Percentiles rank a stretch among this genome's conserved stretches.
These are phyloP conservation scores for Juncus effusus DNA, from an alignment of 176 grass and related monocot species.

Conservation along the genomic window DNA sequence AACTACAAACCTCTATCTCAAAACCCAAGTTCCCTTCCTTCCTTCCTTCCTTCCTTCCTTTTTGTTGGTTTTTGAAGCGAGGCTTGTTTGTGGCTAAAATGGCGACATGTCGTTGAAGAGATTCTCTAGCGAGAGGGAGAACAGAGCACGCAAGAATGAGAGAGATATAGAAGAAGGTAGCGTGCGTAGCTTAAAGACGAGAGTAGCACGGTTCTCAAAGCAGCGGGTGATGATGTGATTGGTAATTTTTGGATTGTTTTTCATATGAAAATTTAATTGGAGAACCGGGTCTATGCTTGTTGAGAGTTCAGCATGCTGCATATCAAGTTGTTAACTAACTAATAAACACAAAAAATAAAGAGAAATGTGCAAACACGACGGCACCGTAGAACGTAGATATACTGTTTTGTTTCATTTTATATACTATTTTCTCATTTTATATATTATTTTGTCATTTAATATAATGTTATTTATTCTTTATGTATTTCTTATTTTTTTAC, in stretches of 20 bases:
- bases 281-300: too few species aligned
- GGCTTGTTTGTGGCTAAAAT: constrained; percentile 24
- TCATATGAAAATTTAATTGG: too few species aligned
- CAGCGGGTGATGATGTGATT: constrained; percentile 24
- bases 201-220: constrained; percentile 29
- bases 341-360: too few species aligned
- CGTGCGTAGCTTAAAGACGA: constrained; percentile 14
- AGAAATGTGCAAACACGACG: too few species aligned
- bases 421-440: too few species aligned
- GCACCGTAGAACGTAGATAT: too few species aligned
- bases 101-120: constrained; percentile 7
- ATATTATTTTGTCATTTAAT: too few species aligned
- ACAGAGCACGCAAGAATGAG: constrained; percentile 3
- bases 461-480: too few species aligned
- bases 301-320: too few species aligned
- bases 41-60: constrained; percentile 6
- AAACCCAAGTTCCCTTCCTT: constrained; percentile 6
- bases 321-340: too few species aligned
- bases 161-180: not conserved
- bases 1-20: constrained; percentile 6
- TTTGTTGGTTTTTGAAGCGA: constrained; percentile 22
- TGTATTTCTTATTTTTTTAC: too few species aligned
- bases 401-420: too few species aligned
- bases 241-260: constrained; percentile 3
- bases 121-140: constrained; percentile 6